phyloP scores from a whole-genome alignment of 2,329 filamentous ascomycete species.

The Penicillium sp. region DNA sequence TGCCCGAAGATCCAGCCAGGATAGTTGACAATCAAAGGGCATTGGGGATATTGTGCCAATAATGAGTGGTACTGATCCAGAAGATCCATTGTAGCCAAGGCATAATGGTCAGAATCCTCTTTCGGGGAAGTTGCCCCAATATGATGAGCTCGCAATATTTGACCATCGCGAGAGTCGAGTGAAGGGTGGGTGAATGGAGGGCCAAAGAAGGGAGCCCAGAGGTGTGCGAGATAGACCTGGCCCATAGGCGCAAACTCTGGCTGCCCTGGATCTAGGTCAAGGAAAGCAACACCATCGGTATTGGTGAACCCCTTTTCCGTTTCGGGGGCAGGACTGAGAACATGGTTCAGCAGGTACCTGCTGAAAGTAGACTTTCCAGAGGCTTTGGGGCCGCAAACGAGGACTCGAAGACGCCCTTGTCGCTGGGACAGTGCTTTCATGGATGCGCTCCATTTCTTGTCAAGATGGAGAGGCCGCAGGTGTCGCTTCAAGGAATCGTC shows the following conservation, averaged over 20 bases:
- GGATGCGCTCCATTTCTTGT: slow-evolving; percentile 45
- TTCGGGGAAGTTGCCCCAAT: slow-evolving; percentile 55
- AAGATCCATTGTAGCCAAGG: slow-evolving; percentile 53
- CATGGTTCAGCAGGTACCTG: slow-evolving; percentile 56
- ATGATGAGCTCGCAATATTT: slow-evolving; percentile 52
- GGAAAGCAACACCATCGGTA: slow-evolving; percentile 49
- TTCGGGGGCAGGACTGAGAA: slow-evolving; percentile 45
- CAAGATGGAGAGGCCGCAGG: slow-evolving; percentile 43
- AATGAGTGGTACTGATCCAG: slow-evolving; percentile 49
- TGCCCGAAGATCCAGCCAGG: slow-evolving; percentile 57
- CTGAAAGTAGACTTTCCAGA: slow-evolving; percentile 62
- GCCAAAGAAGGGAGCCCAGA: slow-evolving; percentile 54
- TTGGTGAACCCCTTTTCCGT: slow-evolving; percentile 30
- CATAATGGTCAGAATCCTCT: slow-evolving; percentile 58
- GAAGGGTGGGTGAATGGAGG: slow-evolving; percentile 57
- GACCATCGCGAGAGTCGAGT: slow-evolving; percentile 34
- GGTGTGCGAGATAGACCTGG: slow-evolving; percentile 56
- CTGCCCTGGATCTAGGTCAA: slow-evolving; percentile 61
- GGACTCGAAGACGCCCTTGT: slow-evolving; percentile 40
- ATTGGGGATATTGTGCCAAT: slow-evolving; percentile 40
- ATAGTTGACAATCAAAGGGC: slow-evolving; percentile 58
- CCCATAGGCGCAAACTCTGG: slow-evolving; percentile 61
- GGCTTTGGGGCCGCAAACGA: slow-evolving; percentile 56
- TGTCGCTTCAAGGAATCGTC: slow-evolving; percentile 45
- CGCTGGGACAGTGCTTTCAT: slow-evolving; percentile 46